Percentiles rank a stretch among this genome's conserved stretches.
Evolutionary conservation across 495 filamentous ascomycete species (phyloP).

Genomic region (Recurvomyces mirabilis): DNA sequence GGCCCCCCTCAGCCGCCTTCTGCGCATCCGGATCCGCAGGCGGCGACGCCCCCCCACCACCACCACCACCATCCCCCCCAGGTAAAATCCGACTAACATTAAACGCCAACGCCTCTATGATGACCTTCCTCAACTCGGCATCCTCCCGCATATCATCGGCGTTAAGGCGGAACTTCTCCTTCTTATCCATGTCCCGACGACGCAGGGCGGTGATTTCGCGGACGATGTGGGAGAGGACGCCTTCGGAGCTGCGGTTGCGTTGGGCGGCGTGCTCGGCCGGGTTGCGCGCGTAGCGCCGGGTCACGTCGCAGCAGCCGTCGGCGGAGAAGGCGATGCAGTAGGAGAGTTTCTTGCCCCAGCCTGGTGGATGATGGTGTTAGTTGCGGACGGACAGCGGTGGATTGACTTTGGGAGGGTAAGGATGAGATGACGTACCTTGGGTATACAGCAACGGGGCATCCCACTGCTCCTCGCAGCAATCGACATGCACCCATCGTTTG

Average conservation of each 20-base stretch:
- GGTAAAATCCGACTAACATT: conserved; percentile 48
- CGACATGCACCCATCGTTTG: conserved; percentile 92
- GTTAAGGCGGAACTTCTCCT: conserved; percentile 66
- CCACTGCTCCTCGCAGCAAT: conserved; percentile 89
- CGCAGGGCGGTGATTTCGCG: conserved; percentile 79
- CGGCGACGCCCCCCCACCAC: not conserved
- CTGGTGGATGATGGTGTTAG: conserved; percentile 30
- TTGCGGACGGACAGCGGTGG: not conserved
- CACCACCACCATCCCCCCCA: conserved; percentile 17
- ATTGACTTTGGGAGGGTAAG: no score
- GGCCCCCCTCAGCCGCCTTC: conserved; percentile 20
- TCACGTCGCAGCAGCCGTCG: conserved; percentile 92
- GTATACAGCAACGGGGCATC: conserved; percentile 88
- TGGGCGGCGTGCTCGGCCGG: conserved; percentile 56
- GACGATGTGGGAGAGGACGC: conserved; percentile 77
- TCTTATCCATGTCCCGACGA: conserved; percentile 64
- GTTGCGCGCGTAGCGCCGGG: conserved; percentile 86
- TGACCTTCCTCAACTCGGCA: conserved; percentile 65
- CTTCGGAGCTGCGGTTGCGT: conserved; percentile 67
- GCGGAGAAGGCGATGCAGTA: conserved; percentile 96
- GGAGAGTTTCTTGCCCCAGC: conserved; percentile 86
- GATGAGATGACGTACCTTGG: conserved; percentile 50
- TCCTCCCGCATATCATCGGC: conserved; percentile 87
- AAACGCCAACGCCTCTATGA: conserved; percentile 57
- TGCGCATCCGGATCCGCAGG: conserved; percentile 18